phyloP scores from a whole-genome alignment of 495 filamentous ascomycete genomes.

The Penicillium canariense region DNA sequence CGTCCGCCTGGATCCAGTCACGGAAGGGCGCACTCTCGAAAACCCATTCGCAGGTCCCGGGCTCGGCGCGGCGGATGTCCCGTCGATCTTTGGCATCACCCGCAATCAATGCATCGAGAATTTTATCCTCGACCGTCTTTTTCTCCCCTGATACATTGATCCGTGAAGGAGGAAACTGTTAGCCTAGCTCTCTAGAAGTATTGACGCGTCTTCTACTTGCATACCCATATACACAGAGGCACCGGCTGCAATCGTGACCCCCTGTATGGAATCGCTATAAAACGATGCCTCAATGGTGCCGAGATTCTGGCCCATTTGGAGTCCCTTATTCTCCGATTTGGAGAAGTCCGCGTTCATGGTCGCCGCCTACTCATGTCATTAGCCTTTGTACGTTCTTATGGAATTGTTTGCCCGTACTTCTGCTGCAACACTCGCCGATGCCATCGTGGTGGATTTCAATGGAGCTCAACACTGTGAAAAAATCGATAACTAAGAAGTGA shows the following conservation, averaged over 20 bases:
- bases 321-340: not conserved
- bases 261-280: not conserved
- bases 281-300: not conserved
- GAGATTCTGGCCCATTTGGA: not conserved
- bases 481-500: too few relatives aligned
- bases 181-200: too few relatives aligned
- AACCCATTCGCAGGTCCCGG: not conserved
- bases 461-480: not conserved
- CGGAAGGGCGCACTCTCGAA: not conserved
- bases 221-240: not conserved
- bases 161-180: too few relatives aligned
- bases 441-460: not conserved
- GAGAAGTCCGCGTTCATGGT: not conserved
- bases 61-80: not conserved
- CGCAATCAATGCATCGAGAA: not conserved
- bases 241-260: not conserved
- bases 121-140: not conserved
- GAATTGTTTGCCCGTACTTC: not conserved
- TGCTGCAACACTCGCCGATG: not conserved
- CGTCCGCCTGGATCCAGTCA: not conserved
- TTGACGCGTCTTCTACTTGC: too few relatives aligned
- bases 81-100: not conserved
- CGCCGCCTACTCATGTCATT: not conserved
- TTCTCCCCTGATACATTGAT: not conserved
- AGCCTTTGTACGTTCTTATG: too few relatives aligned